phyloP scores from a whole-genome alignment of 352 stramenopile genomes.

The Globisporangium takayamanum region DNA sequence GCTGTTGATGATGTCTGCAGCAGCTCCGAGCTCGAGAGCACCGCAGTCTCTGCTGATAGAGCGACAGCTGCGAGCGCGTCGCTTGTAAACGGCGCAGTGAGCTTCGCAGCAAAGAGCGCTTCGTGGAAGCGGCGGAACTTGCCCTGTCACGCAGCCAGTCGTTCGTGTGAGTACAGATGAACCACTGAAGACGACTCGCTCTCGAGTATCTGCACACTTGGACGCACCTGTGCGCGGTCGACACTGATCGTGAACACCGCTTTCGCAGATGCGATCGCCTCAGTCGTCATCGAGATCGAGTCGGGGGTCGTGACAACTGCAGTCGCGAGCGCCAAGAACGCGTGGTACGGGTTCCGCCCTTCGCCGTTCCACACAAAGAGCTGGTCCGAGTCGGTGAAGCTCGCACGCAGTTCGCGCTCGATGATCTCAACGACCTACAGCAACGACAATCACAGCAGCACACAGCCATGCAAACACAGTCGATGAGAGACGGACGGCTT shows the following conservation, averaged over 20 bases:
- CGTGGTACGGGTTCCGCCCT: slow-evolving; percentile 61
- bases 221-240: slow-evolving; percentile 34
- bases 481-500: not conserved
- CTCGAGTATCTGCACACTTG: not conserved
- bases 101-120: slow-evolving; percentile 19
- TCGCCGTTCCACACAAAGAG: slow-evolving; percentile 47
- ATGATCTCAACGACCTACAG: slow-evolving; percentile 34
- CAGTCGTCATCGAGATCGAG: slow-evolving; percentile 78
- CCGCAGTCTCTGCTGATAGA: not conserved
- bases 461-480: not conserved
- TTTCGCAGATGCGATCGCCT: slow-evolving; percentile 52
- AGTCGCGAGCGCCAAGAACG: slow-evolving; percentile 41
- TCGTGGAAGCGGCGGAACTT: slow-evolving; percentile 62
- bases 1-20: no score
- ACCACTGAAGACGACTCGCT: not conserved
- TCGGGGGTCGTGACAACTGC: slow-evolving; percentile 66
- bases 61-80: not conserved
- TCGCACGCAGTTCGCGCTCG: slow-evolving; percentile 12
- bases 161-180: not conserved
- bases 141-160: slow-evolving; percentile 16
- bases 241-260: slow-evolving; percentile 44
- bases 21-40: no score
- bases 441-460: not conserved
- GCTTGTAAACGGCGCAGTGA: slow-evolving; percentile 23
- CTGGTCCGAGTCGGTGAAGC: slow-evolving; percentile 18